phyloP scores from a whole-genome alignment of 73 alveolate genomes.

The Paramecium caudatum region DNA sequence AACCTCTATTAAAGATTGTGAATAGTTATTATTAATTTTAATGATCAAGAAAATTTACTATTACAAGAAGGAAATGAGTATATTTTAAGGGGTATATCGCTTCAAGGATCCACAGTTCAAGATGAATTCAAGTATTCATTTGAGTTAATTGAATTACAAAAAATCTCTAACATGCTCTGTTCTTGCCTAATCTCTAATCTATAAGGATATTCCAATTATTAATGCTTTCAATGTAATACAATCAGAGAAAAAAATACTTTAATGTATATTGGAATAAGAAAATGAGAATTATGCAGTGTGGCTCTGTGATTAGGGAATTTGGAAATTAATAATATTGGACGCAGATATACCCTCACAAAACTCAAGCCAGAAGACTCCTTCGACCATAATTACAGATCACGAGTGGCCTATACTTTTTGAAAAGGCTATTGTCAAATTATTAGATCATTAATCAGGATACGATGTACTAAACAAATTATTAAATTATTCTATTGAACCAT shows the following conservation, averaged over 20 bases:
- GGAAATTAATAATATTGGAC: neutral
- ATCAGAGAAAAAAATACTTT: neutral
- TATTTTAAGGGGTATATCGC: too few species aligned
- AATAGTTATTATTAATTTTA: neutral
- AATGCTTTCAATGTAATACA: neutral
- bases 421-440: conserved; percentile 15
- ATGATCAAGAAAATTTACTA: neutral
- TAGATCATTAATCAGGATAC: neutral
- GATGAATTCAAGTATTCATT: neutral
- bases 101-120: neutral
- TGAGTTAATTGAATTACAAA: neutral
- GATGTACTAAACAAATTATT: neutral
- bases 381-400: neutral
- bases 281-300: neutral
- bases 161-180: neutral
- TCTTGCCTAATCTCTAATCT: neutral
- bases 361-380: neutral
- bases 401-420: conserved; percentile 38
- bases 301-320: conserved; percentile 42
- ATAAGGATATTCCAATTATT: neutral
- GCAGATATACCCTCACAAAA: neutral
- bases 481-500: neutral
- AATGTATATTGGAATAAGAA: neutral
- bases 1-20: neutral
- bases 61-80: neutral